These are phyloP conservation scores for Parastagonospora nodorum DNA, from an alignment of 2,329 filamentous ascomycete species.

Conservation along the genomic window DNA sequence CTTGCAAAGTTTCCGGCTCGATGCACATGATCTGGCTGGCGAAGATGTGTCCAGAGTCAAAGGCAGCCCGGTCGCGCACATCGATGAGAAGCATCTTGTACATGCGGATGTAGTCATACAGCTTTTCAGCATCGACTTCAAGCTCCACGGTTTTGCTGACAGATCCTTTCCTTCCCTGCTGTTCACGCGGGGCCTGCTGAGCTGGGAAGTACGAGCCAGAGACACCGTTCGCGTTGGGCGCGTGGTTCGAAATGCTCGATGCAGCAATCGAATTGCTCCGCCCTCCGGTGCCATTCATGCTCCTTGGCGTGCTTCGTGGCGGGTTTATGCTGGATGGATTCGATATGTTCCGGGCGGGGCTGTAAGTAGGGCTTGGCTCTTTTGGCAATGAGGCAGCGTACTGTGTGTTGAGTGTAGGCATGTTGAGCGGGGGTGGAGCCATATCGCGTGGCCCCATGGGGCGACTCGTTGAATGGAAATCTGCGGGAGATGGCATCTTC, in stretches of 20 bases:
- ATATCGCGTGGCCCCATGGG: constrained; percentile 60
- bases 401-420: constrained; percentile 60
- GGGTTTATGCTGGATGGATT: constrained; percentile 68
- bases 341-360: constrained; percentile 73
- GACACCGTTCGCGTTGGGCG: constrained; percentile 43
- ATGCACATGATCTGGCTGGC: constrained; percentile 85
- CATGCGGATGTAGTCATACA: constrained; percentile 71
- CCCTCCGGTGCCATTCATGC: constrained; percentile 61
- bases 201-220: constrained; percentile 51
- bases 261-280: constrained; percentile 60
- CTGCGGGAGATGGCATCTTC: constrained; percentile 50
- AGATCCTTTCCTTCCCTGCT: constrained; percentile 42
- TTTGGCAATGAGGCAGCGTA: constrained; percentile 67
- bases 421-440: constrained; percentile 58
- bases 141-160: constrained; percentile 60
- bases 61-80: constrained; percentile 77
- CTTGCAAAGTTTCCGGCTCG: constrained; percentile 77
- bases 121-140: constrained; percentile 70
- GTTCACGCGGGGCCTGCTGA: constrained; percentile 20
- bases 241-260: constrained; percentile 44
- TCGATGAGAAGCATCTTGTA: constrained; percentile 82
- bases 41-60: constrained; percentile 87
- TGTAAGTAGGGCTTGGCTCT: constrained; percentile 76
- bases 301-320: constrained; percentile 68
- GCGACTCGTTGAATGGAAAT: constrained; percentile 39